Conservation (phyloP, 345 rosid genomes). For the Salix koriyanagi region DNA sequence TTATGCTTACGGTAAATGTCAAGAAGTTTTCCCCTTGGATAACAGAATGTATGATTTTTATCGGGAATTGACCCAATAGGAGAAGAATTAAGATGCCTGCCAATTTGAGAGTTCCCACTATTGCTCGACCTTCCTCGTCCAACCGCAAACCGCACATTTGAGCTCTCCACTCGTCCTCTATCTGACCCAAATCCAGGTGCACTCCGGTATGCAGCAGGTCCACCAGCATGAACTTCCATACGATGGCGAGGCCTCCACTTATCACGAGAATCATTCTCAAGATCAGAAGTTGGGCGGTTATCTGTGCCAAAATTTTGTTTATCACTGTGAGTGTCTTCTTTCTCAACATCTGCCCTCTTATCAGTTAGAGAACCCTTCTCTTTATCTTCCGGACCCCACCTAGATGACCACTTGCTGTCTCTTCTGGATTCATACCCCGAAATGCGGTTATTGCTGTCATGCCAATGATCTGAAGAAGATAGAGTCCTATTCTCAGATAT, state of each 20-base stretch:
- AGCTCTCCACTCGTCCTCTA: constrained; percentile 19
- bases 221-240: constrained; percentile 21
- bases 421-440: constrained; percentile 70
- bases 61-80: constrained; percentile 15
- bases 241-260: constrained; percentile 82
- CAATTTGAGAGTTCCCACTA: constrained; percentile 19
- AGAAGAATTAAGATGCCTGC: constrained; percentile 4
- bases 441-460: constrained; percentile 53
- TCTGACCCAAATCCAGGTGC: constrained; percentile 28
- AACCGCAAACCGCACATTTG: constrained; percentile 10
- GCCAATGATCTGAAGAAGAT: constrained; percentile 67
- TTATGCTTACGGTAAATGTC: constrained; percentile 22
- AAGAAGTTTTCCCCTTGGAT: constrained; percentile 28
- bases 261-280: constrained; percentile 78
- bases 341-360: constrained; percentile 54
- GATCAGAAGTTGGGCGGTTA: constrained; percentile 42
- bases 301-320: constrained; percentile 28
- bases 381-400: constrained; percentile 98
- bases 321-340: constrained; percentile 59
- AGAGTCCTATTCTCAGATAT: constrained; percentile 46
- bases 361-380: constrained; percentile 68
- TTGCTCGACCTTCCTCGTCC: constrained; percentile 27
- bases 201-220: constrained; percentile 4
- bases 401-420: constrained; percentile 91
- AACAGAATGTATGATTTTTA: constrained; percentile 15